These are phyloP conservation scores for Bipolaris cookei DNA, from an alignment of 2,329 filamentous ascomycete genomes.

Conservation along the genomic window DNA sequence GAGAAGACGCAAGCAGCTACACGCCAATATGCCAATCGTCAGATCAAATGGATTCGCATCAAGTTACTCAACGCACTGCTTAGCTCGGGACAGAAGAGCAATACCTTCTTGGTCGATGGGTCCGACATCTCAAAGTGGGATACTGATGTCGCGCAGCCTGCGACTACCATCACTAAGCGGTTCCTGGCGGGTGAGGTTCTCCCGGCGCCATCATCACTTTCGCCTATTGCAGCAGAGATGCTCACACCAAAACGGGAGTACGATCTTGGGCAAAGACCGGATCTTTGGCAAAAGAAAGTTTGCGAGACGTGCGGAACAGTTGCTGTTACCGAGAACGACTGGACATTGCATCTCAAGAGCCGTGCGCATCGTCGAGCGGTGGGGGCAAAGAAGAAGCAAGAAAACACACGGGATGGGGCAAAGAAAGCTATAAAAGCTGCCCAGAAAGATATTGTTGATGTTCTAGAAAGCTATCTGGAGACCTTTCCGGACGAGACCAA, in stretches of 20 bases:
- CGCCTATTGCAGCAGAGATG: slow-evolving; percentile 61
- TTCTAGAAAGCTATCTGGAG: slow-evolving; percentile 30
- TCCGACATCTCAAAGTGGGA: slow-evolving; percentile 70
- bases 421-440: slow-evolving; percentile 3
- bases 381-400: slow-evolving; percentile 36
- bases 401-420: slow-evolving; percentile 14
- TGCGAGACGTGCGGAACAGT: slow-evolving; percentile 74
- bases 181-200: slow-evolving; percentile 66
- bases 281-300: slow-evolving; percentile 59
- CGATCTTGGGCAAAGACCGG: slow-evolving; percentile 51
- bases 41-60: slow-evolving; percentile 84
- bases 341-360: slow-evolving; percentile 63
- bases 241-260: slow-evolving; percentile 63
- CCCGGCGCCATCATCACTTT: slow-evolving; percentile 62
- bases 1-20: slow-evolving; percentile 83
- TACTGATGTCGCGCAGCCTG: slow-evolving; percentile 68
- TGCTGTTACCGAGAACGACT: slow-evolving; percentile 63
- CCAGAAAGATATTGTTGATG: slow-evolving; percentile 29
- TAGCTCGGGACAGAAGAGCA: slow-evolving; percentile 60
- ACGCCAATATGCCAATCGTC: slow-evolving; percentile 83
- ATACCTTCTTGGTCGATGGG: slow-evolving; percentile 81
- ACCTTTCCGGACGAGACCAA: slow-evolving; percentile 13
- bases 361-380: slow-evolving; percentile 58
- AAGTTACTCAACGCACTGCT: slow-evolving; percentile 76
- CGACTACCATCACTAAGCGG: slow-evolving; percentile 63